Percentiles rank a stretch among this genome's conserved stretches.
Evolutionary conservation across 331 rosid species (phyloP).

Genomic region (Acacia concinna): DNA sequence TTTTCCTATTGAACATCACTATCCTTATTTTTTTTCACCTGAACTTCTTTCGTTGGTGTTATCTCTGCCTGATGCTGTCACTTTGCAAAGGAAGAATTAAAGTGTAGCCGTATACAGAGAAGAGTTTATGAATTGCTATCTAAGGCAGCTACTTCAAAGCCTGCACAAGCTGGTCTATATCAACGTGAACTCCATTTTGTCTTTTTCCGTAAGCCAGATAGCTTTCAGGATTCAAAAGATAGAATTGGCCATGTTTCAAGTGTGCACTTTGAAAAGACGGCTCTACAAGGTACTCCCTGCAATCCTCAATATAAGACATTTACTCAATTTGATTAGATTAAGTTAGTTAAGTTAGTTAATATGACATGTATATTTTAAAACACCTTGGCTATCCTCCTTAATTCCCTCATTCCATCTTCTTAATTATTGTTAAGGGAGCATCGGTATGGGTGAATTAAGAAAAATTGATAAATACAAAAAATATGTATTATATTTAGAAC

Average conservation of each 20-base stretch:
- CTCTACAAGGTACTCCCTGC: slow-evolving; percentile 72
- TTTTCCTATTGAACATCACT: slow-evolving; percentile 1
- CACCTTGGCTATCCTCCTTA: no score
- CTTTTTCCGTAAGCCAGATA: slow-evolving; percentile 74
- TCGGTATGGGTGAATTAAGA: no score
- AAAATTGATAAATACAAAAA: no score
- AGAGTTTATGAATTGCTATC: slow-evolving; percentile 83
- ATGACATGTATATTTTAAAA: no score
- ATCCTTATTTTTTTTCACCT: background rate
- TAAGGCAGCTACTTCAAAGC: slow-evolving; percentile 63
- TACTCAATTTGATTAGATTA: no score
- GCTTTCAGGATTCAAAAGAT: slow-evolving; percentile 59
- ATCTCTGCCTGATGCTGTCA: slow-evolving; percentile 34
- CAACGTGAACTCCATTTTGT: slow-evolving; percentile 74
- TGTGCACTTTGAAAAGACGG: slow-evolving; percentile 74
- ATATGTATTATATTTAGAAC: no score
- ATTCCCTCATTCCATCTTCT: no score
- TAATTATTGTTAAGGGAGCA: no score
- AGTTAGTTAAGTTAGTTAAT: no score
- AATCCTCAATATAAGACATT: no score
- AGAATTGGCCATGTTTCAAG: slow-evolving; percentile 57
- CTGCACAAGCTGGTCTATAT: slow-evolving; percentile 43
- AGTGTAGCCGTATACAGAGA: slow-evolving; percentile 69
- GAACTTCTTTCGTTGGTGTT: slow-evolving; percentile 34
- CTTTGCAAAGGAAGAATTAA: slow-evolving; percentile 85